Conservation (phyloP, 108 stramenopile species). For the Asterionellopsis glacialis region DNA sequence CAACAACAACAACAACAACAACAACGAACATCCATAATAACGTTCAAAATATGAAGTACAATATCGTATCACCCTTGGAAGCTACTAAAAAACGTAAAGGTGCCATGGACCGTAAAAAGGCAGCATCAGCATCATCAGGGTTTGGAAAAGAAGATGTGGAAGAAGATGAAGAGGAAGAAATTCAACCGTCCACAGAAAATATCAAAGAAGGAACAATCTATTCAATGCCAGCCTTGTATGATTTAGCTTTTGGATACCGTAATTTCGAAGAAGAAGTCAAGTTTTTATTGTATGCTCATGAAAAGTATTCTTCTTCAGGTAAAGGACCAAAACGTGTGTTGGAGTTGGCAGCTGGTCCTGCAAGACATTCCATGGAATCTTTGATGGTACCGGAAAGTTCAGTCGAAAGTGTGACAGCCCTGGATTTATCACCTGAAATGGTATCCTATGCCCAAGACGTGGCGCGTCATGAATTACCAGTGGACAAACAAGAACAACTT, state of each 20-base stretch:
- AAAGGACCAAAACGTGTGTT: conserved; percentile 31
- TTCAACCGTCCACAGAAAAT: too few relatives aligned
- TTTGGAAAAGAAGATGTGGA: too few relatives aligned
- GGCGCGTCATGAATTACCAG: conserved; percentile 42
- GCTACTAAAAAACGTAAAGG: too few relatives aligned
- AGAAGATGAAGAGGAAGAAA: too few relatives aligned
- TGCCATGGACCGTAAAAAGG: too few relatives aligned
- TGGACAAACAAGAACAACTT: conserved; percentile 31
- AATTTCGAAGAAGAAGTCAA: conserved; percentile 74
- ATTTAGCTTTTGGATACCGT: conserved; percentile 81
- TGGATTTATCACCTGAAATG: conserved; percentile 72
- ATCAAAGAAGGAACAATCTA: conserved; percentile 39
- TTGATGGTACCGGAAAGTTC: conserved; percentile 14
- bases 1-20: too few relatives aligned
- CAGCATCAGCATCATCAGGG: too few relatives aligned
- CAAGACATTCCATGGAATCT: conserved; percentile 69
- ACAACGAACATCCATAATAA: too few relatives aligned
- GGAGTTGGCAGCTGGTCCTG: conserved; percentile 81
- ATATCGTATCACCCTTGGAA: too few relatives aligned
- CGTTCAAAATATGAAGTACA: too few relatives aligned
- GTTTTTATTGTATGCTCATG: conserved; percentile 60
- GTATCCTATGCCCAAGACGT: conserved; percentile 50
- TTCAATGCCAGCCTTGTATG: conserved; percentile 72
- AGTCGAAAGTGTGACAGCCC: conserved; percentile 22
- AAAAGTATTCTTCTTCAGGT: conserved; percentile 13